Base-by-base conservation (phyloP, 257 asterid genomes). In the Salvia miltiorrhiza region DNA sequence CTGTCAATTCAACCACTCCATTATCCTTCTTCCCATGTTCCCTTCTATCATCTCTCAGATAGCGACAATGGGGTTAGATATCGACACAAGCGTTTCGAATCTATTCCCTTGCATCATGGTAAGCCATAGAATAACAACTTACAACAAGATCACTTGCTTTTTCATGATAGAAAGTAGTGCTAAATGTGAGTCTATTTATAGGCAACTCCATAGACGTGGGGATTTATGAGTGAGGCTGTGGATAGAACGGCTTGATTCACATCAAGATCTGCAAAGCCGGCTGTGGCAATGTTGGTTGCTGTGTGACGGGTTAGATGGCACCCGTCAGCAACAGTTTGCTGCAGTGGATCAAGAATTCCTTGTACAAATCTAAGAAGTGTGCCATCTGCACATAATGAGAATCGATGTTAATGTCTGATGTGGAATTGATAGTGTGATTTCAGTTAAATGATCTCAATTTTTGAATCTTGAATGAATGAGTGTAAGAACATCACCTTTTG, bases 321-420 rank as follows among this genome's bases (percentile, higher is more conserved):
- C 32, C 96, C 95, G 45, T 93, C 97, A 0, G 95, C 90, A 17
- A 92, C 57, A 5, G 76, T 41, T 73, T 86, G 96, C 78, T 90
- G 98, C 79, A 92, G 72, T 11, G 98, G 97, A 83, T 88, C 93
- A 43, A 93, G 91, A 75, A 86, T 47, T 12, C 87, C 85, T 65
- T 90, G 98, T 2, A 82, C 79, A 30, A 78, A 68, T 79, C 87
- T 77, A 54, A 76, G 88, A 52, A 75, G 3, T 4, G 98, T 85
- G 54, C 97, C 96, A 76, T 90, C 98, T 90, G 86, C 76, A 58
- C 67, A 33, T 4, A 57, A 30, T 12, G 20, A 33, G 68, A 35
- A 68, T 63, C 10, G 44, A 28, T 14, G 11, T 48, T n/a, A 20
- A 53, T 12, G 10, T 69, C 13, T 41, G 20, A 33, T 52, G 65